Base-by-base conservation (phyloP, 2,329 filamentous ascomycete genomes). In the Penicillium sp. region DNA sequence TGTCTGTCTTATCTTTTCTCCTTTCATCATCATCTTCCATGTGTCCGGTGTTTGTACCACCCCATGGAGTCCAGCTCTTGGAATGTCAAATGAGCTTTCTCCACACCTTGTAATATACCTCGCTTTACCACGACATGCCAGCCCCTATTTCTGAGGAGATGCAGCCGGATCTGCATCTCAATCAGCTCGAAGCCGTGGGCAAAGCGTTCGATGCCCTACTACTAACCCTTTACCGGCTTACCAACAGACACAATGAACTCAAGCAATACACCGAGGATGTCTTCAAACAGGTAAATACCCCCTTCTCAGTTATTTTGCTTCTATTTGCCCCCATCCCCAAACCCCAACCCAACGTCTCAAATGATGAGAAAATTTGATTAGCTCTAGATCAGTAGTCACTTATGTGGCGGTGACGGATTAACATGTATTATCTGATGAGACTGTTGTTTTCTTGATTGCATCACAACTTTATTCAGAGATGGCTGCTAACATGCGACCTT, bases 331-430 rank as follows among this genome's bases (percentile, higher is more conserved):
- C 15, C 26, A 42, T 49, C 42, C 49, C 52, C 41, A 35, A 35
- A 2, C 33, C 33, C 59, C 31, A 47, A 42, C 48, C 53, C 48
- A 42, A 47, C 59, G 65, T 71, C 68, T 74, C 70, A 67, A 60
- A 76, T 80, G 78, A 81, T 73, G 80, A 82, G 72, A 77, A 73
- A 76, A 68, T 67, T 67, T 71, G 68, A 75, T 88, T 90, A 90
- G 88, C 88, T 91, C 88, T 90, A 90, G 88, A 90, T 89, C 88
- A 87, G 81, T 82, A 90, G 86, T 81, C 83, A 78, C 81, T 35
- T 26, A 70, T 74, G 79, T 78, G 81, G 78, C 79, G 69, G 75
- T 84, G 87, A 89, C 81, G 79, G 85, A 89, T 74, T 84, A 75
- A 73, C 76, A 80, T 81, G 73, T 80, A 79, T 81, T 78, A 78